Conservation (phyloP, 176 grass and related monocot genomes). For the Hsuehochloa calcarea region DNA sequence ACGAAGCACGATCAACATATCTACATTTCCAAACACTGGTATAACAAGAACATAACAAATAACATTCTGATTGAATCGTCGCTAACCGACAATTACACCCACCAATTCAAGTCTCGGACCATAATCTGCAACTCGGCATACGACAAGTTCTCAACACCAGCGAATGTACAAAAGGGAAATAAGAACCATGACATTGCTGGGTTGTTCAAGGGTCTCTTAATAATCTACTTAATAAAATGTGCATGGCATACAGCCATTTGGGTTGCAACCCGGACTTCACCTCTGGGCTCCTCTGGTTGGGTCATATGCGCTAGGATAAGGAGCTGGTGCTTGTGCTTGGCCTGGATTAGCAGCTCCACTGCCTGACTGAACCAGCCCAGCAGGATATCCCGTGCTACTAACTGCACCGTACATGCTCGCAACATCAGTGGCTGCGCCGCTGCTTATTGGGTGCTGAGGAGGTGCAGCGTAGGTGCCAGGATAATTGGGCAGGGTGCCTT, state of each 20-base stretch:
- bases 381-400: constrained; percentile 40
- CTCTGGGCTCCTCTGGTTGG: constrained; percentile 31
- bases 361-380: constrained; percentile 28
- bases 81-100: neutral
- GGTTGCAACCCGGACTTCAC: constrained; percentile 26
- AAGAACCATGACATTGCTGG: neutral
- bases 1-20: neutral
- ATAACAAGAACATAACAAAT: neutral
- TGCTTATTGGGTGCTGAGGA: constrained; percentile 33
- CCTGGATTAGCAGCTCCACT: constrained; percentile 15
- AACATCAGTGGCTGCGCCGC: constrained; percentile 15
- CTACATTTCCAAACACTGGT: neutral
- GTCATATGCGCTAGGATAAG: constrained; percentile 27
- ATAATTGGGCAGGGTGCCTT: constrained; percentile 32
- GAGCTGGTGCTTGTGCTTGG: constrained; percentile 13
- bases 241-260: constrained; percentile 12
- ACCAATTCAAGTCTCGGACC: neutral
- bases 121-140: neutral
- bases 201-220: neutral
- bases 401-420: constrained; percentile 5
- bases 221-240: constrained; percentile 3
- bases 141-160: neutral
- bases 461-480: constrained; percentile 36
- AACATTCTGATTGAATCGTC: neutral
- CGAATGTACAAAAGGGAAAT: constrained; percentile 21